Evolutionary conservation across 1,284 basidiomycete genomes (phyloP), one percentile per base, ranked within the genome.

Genomic region (Cerioporus squamosus): DNA sequence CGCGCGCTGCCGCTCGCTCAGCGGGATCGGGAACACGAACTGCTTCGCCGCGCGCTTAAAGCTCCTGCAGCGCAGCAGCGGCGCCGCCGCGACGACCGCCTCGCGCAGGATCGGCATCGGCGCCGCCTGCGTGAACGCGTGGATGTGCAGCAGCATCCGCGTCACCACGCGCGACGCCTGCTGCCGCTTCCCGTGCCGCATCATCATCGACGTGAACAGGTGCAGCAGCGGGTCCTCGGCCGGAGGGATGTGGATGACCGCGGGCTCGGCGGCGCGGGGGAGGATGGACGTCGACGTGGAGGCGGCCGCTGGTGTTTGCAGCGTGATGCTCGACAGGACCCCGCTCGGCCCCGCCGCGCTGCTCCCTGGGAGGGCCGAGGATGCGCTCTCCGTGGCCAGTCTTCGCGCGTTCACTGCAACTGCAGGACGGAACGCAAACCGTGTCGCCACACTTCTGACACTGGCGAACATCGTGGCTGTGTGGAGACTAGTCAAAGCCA

Each of bases 1-100:
- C 33, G 86, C 83, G 44, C 93, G 81, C 75, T 94, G 90, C 68
- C 91, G 86, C 75, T 95, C 93, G 53, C 79, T 86, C 58, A 95
- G 77, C 7, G 91, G 85, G 17, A 85, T 75, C 0, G 94, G 94
- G 49, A 80, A 82, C 39, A 79, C 72, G n/a, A 86, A 70, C 18
- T 77, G 80, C 74, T 93, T 94, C 5, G 85, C 82, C 2, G 84
- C 82, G 45, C 78, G 76, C 51, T 77, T 77, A 66, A 83, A 81
- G 31, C 77, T 81, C 48, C 83, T 70, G 44, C 80, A 77, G 65
- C 76, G 77, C 20, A 94, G 83, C 5, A 87, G 84, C 2, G 94
- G 94, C 2, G 91, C 80, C 2, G 85, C 85, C 2, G 79, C 71
- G 45, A 81, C 69, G 45, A 95, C 75, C 1, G 93, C 93, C 64